These are phyloP conservation scores for Daldinia vernicosa DNA, from an alignment of 495 filamentous ascomycete genomes.

Conservation along the genomic window DNA sequence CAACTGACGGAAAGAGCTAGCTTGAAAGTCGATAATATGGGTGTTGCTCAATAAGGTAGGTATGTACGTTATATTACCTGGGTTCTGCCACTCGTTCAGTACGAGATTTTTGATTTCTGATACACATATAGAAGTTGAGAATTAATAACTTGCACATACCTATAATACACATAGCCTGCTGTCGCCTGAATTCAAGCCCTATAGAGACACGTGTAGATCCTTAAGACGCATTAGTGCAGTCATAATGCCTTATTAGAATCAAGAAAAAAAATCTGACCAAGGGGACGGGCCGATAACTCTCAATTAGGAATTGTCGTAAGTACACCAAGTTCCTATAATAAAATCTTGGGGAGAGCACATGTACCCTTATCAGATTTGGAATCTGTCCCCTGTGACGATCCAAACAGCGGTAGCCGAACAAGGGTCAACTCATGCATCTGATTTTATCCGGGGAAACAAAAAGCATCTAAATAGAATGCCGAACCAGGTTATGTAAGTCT, in stretches of 20 bases:
- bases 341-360: neutral
- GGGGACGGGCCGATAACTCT: slow-evolving; percentile 1
- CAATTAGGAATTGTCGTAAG: neutral
- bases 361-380: slow-evolving; percentile 26
- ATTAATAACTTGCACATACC: neutral
- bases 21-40: neutral
- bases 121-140: neutral
- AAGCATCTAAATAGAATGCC: slow-evolving; percentile 4
- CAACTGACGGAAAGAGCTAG: neutral
- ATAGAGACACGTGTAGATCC: neutral
- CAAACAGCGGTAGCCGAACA: slow-evolving; percentile 4
- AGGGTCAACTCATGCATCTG: slow-evolving; percentile 5
- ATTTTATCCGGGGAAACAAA: slow-evolving; percentile 28
- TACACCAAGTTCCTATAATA: neutral
- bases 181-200: neutral
- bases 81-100: too few relatives aligned
- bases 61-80: neutral
- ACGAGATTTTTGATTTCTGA: neutral
- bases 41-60: neutral
- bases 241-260: slow-evolving; percentile 49
- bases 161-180: too few relatives aligned
- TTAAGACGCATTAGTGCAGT: slow-evolving; percentile 3
- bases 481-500: slow-evolving; percentile 19
- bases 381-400: slow-evolving; percentile 7
- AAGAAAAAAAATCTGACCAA: slow-evolving; percentile 3